phyloP scores from a whole-genome alignment of 345 rosid species.

The Passiflora organensis region DNA sequence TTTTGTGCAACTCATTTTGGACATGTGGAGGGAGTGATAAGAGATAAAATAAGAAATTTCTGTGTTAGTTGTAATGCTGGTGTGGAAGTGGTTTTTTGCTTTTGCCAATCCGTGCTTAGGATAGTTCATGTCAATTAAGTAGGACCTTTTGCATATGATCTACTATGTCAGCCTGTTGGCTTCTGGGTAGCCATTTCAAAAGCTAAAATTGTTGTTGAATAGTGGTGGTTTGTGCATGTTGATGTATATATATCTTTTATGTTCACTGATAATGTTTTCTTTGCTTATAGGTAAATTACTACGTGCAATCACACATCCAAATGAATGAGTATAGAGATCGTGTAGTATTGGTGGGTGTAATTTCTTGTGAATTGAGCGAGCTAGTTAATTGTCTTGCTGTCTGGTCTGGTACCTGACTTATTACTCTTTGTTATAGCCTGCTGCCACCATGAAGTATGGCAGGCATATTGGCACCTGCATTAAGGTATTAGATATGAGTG shows the following conservation, averaged over 20 bases:
- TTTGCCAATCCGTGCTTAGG: too few relatives aligned
- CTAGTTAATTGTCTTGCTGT: neutral
- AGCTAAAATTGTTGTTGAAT: neutral
- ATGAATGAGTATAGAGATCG: conserved; percentile 89
- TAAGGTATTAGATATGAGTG: conserved; percentile 90
- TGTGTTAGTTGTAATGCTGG: too few relatives aligned
- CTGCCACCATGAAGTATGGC: conserved; percentile 64
- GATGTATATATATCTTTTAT: too few relatives aligned
- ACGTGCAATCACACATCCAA: conserved; percentile 93
- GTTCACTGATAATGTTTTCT: neutral
- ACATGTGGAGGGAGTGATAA: too few relatives aligned
- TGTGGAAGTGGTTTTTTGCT: too few relatives aligned
- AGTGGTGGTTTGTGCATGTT: neutral
- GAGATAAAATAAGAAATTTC: too few relatives aligned
- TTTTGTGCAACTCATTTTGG: too few relatives aligned
- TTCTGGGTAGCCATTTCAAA: too few relatives aligned
- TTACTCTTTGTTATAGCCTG: conserved; percentile 18
- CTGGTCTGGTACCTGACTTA: conserved; percentile 6
- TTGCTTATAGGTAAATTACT: conserved; percentile 62
- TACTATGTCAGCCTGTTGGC: too few relatives aligned
- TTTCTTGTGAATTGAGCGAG: conserved; percentile 3
- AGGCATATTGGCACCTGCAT: conserved; percentile 78
- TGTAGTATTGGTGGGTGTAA: conserved; percentile 66
- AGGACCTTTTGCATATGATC: too few relatives aligned
- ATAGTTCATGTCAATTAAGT: too few relatives aligned